phyloP scores from a whole-genome alignment of 2,329 filamentous ascomycete genomes.

The Curvularia lunata region DNA sequence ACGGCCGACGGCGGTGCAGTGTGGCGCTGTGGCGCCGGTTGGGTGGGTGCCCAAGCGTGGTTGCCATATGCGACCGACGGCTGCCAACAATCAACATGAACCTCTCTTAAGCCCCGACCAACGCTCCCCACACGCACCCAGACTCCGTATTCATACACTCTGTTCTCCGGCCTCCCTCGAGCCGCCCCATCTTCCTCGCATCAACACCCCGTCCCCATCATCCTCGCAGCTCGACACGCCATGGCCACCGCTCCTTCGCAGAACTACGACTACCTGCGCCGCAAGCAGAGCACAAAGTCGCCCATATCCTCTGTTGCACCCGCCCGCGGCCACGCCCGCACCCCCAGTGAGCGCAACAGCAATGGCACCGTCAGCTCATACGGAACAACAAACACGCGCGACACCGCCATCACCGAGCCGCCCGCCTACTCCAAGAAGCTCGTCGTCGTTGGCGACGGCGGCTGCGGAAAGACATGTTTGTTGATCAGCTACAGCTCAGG shows the following conservation, averaged over 20 bases:
- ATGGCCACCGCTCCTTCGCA: conserved; percentile 46
- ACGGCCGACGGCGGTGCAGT: conserved; percentile 12
- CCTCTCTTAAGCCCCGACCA: conserved; percentile 25
- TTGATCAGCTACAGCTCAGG: conserved; percentile 99
- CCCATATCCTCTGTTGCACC: conserved; percentile 40
- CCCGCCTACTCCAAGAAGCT: conserved; percentile 98
- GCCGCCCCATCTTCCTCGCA: conserved; percentile 3
- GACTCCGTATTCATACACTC: conserved; percentile 37
- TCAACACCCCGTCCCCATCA: neutral
- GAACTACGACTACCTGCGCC: conserved; percentile 64
- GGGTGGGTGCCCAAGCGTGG: conserved; percentile 16
- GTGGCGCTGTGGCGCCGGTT: conserved; percentile 12
- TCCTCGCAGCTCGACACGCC: conserved; percentile 8
- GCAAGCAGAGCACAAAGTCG: conserved; percentile 59
- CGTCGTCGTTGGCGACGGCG: conserved; percentile 96
- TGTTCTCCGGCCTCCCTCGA: neutral
- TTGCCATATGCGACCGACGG: conserved; percentile 27
- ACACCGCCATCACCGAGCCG: conserved; percentile 88
- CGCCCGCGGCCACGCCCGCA: conserved; percentile 55
- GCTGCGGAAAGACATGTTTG: conserved; percentile 97
- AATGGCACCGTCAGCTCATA: conserved; percentile 90
- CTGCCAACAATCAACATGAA: conserved; percentile 27
- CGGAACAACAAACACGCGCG: conserved; percentile 75
- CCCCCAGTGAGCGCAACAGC: conserved; percentile 72
- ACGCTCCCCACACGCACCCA: conserved; percentile 19